Base-by-base conservation (phyloP, 129 eudicot species). In the Tagetes erecta region DNA sequence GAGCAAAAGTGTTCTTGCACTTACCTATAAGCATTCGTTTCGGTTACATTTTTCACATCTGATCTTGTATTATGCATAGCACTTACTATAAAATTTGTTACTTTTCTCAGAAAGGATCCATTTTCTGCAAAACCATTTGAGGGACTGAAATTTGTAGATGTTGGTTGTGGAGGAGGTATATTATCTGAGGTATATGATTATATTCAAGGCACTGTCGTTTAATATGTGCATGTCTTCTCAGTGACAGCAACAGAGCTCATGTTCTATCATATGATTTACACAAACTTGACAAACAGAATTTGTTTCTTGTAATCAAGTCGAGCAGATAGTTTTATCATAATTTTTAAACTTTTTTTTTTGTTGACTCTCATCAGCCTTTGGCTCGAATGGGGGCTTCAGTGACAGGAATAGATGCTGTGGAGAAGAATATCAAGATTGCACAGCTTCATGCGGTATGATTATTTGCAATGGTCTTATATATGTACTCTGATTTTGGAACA, bases 81-180 rank as follows among this genome's bases (percentile, higher is more conserved):
- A 58, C 45, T 65, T 65, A 41, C 64, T 20, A 47, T 37, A 35
- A 49, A 47, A 41, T 35, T 10, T 47, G 30, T 70, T 64, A 49
- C 65, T 55, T 77, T 20, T 83, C 72, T 78, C 87, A 93, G 97
- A 27, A 93, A 86, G 83, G 96, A 93, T 81, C 98, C 95, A 70
- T 41, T 80, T 64, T 79, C 86, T 80, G 67, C 87, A 27, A 85
- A 87, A 84, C 99, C 99, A 27, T 91, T 94, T 82, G 91, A 91
- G 88, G 99, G 99, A 70, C 86, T 94, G 72, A 88, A 88, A 31
- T 83, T 94, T 74, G 80, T 91, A 46, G 99, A 94, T 80, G 96
- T 94, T 86, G 99, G 99, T 75, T 94, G 97, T 80, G 99, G 99
- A 78, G 99, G 99, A 63, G 99, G 99, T 36, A 86, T 94, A 68